phyloP scores from a whole-genome alignment of 768 basidiomycete species.

The Leccinum ochraceum region DNA sequence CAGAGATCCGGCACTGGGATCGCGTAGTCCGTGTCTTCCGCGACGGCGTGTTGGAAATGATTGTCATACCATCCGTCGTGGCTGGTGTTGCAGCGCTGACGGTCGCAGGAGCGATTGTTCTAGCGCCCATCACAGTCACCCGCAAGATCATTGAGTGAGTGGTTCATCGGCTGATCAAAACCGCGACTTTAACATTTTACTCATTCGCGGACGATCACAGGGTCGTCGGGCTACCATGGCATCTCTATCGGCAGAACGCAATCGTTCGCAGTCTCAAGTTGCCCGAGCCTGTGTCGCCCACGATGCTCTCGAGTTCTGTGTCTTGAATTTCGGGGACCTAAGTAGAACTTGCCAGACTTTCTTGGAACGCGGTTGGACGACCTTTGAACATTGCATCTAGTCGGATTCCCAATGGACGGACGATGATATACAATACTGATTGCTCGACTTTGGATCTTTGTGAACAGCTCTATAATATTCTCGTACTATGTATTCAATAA shows the following conservation, averaged over 20 bases:
- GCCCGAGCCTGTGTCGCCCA: not conserved
- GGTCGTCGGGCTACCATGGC: constrained; percentile 8
- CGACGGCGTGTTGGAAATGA: constrained; percentile 1
- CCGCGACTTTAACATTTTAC: not conserved
- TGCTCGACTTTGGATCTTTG: not conserved
- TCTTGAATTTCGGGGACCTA: not conserved
- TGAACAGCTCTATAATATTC: not conserved
- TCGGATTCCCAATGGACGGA: not conserved
- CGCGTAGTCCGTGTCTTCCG: constrained; percentile 4
- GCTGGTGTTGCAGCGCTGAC: constrained; percentile 1
- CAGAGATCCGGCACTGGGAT: constrained; percentile 12
- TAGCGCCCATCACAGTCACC: not conserved
- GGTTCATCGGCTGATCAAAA: not conserved
- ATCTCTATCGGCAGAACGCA: constrained; percentile 3
- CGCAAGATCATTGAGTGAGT: constrained; percentile 1
- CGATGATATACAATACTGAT: not conserved
- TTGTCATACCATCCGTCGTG: constrained; percentile 7
- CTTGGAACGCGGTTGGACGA: not conserved
- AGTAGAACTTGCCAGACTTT: not conserved
- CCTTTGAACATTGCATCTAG: not conserved
- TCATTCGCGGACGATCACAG: not conserved
- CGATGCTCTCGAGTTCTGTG: not conserved
- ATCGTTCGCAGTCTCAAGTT: constrained; percentile 6
- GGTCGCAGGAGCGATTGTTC: constrained; percentile 2
- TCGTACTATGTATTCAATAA: not conserved